Evolutionary conservation across 495 filamentous ascomycete species (phyloP), one percentile per base, ranked within the genome.

Genomic region (Penicillium angulare): DNA sequence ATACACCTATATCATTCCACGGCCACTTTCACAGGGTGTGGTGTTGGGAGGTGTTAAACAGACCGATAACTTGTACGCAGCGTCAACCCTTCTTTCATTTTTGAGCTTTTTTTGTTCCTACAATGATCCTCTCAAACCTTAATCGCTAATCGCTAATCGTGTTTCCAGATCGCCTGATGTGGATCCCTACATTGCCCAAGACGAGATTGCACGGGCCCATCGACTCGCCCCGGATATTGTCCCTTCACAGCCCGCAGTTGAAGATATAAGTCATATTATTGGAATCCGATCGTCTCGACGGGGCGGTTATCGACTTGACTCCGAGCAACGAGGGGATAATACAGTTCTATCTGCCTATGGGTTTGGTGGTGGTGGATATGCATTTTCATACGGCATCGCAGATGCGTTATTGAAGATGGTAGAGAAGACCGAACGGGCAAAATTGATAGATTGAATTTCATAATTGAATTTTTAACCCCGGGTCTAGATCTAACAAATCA

Each of bases 1-100:
- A 46, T 79, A 79, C 43, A 78, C 75, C 15, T 78, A 79, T 50
- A 57, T 79, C 16, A 79, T 79, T 35, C 76, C 76, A 16, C 68
- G 75, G n/a, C 66, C 71, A 5, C 45, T 65, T 4, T 69, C 73
- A 10, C 58, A 64, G 6, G 75, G 73, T 7, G 65, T 78, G 4
- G 65, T 79, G 1, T 48, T 79, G 16, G 76, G 76, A 10, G 76
- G 76, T 1, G 67, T 75, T 39, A 79, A 78, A 43, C 68, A 75
- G 31, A 59, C 60, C 45, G 68, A 63, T 26, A 62, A 64, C 13
- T 45, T 75, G 72, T 75, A 58, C 43, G 67, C 47, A 3, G 27
- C 8, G 20, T 12, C 3, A 10, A n/a, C 21, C 29, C 8, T 31
- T 31, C 27, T 31, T 12, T 10, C 5, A 5, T 10, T 10, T 5